Evolutionary conservation across 768 basidiomycete genomes (phyloP).

Genomic region (Hemileccinum impolitum): DNA sequence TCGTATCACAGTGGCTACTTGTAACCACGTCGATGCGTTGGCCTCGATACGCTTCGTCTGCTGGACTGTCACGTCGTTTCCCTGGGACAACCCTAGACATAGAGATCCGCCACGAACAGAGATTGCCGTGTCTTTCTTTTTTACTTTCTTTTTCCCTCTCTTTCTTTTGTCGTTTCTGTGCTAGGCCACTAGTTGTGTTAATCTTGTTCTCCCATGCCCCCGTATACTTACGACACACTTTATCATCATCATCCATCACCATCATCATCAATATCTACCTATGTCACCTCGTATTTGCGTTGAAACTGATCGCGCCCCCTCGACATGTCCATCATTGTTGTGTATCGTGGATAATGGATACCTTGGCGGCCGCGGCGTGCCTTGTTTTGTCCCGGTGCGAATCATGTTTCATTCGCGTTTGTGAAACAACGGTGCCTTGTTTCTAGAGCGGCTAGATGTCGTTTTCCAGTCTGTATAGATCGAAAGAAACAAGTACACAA

Average conservation of each 20-base stretch:
- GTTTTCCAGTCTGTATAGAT: too few species aligned
- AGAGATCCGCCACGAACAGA: slow-evolving; percentile 14
- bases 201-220: slow-evolving; percentile 17
- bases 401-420: not conserved
- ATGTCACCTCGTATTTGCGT: slow-evolving; percentile 20
- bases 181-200: slow-evolving; percentile 13
- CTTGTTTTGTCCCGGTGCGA: too few species aligned
- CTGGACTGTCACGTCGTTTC: slow-evolving; percentile 10
- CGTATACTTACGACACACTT: slow-evolving; percentile 19
- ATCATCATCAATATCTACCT: slow-evolving; percentile 23
- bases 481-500: too few species aligned
- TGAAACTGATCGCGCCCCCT: not conserved
- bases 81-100: slow-evolving; percentile 15
- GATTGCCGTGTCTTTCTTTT: not conserved
- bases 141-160: not conserved
- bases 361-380: not conserved
- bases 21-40: not conserved
- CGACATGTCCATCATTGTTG: too few species aligned
- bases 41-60: slow-evolving; percentile 1
- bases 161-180: too few species aligned
- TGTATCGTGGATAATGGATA: not conserved
- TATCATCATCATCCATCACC: not conserved
- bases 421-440: too few species aligned
- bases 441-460: too few species aligned
- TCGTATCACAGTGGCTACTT: not conserved